Base-by-base conservation (phyloP, 306 rosid genomes). In the Styphnolobium japonicum region DNA sequence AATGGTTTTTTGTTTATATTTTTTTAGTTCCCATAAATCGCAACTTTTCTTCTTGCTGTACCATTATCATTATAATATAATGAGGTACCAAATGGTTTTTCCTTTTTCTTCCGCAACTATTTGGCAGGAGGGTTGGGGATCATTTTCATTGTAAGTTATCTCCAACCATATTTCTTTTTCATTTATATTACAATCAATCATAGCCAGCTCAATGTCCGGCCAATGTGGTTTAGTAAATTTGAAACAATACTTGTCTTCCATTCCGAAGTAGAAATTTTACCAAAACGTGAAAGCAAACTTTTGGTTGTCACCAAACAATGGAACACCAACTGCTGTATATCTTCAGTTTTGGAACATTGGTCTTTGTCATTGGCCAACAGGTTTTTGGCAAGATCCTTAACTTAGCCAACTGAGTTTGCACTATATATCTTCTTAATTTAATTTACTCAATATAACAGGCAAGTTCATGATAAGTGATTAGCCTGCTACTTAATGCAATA, bases 221-320 rank as follows among this genome's bases (percentile, higher is more conserved):
- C 48, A 52, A 52, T 42, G 23, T 22, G 39, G 53, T 81, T 81
- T n/a, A 77, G 70, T 77, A 71, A 77, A 62, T 18, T 29, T 61
- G 67, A 85, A 69, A 68, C 84, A 82, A 77, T 36, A 18, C 57
- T 16, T 66, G 1, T 23, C 29, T 34, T 67, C 66, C 43, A 61
- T 48, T 71, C 52, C 7, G 74, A 79, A 46, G n/a, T 23, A 29
- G 73, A 86, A 79, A 77, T 82, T 70, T 75, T 36, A 86, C 82
- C 89, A 79, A 82, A 71, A 75, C 31, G 2, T 42, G 51, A 80
- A 80, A 80, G 61, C 86, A 77, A 77, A 15, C 43, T 70, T 39
- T 73, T 6, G 33, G 3, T 31, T 62, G 70, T 76, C 80, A 81
- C 82, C 85, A 49, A 77, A 72, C 77, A 77, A 78, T 51, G 70